Evolutionary conservation across 2,329 filamentous ascomycete species (phyloP), one percentile per base, ranked within the genome.

Genomic region (Dactylella cylindrospora): DNA sequence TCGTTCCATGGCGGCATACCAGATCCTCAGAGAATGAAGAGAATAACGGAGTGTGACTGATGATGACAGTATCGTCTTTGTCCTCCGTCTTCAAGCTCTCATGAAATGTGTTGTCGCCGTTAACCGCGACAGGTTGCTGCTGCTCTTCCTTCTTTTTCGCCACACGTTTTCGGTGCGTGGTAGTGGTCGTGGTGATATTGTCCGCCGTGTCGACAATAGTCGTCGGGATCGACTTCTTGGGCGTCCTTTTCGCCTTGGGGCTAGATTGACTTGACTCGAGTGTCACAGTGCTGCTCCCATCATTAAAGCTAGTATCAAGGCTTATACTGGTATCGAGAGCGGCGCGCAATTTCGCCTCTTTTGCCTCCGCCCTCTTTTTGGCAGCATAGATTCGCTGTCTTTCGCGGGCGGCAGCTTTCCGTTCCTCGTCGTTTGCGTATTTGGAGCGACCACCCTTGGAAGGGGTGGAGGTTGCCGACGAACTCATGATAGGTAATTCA

Each of bases 401-500:
- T 31, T 61, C 47, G n/a, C 55, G 55, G 28, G 55, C 55, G 29
- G 55, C 55, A 7, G 55, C 55, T 17, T 61, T 61, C 41, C 55
- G 55, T 43, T 61, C 55, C 33, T 61, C 55, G 13, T 61, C 55
- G 43, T 40, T 61, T 20, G 55, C 55, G 36, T 61, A 61, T 36
- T 61, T 61, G 41, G 35, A 36, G 15, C 55, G 55, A n/a, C n/a
- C n/a, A n/a, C n/a, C n/a, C 39, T 46, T 46, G 19, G 55, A 49
- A 19, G 55, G 47, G 7, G 55, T 53, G 29, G 38, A 38, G n/a
- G n/a, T n/a, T n/a, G n/a, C n/a, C n/a, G n/a, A n/a, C 31, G 40
- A 22, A 38, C 53, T 59, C 55, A 61, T 61, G 32, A n/a, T n/a
- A n/a, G n/a, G 47, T 31, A 19, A 19, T 43, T 17, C n/a, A 2